These are phyloP conservation scores for Malus sylvestris DNA, from an alignment of 306 rosid species.

Conservation along the genomic window DNA sequence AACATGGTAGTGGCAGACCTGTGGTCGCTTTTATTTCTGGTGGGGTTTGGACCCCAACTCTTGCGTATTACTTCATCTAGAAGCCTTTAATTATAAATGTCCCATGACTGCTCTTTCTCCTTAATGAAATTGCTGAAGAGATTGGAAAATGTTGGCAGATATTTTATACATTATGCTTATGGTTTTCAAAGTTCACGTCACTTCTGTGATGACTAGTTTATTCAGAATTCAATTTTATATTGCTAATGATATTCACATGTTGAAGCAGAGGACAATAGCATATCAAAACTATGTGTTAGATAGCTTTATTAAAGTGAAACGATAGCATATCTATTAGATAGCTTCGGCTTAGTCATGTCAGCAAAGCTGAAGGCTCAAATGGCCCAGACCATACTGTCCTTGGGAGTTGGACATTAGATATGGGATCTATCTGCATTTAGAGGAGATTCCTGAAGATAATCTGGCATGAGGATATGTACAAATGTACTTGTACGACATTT, in stretches of 20 bases:
- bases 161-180: not conserved
- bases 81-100: not conserved
- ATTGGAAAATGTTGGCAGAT: not conserved
- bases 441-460: not conserved
- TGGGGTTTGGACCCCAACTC: not conserved
- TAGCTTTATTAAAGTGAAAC: not conserved
- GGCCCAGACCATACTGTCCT: not conserved
- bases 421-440: not conserved
- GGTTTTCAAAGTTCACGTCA: not conserved
- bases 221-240: not conserved
- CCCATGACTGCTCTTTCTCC: not conserved
- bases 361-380: not conserved
- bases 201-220: not conserved
- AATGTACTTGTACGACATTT: not conserved
- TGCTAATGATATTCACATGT: not conserved
- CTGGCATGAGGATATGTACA: not conserved
- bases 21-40: not conserved
- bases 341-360: not conserved
- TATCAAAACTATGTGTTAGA: not conserved
- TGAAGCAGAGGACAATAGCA: not conserved
- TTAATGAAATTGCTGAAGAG: not conserved
- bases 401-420: not conserved
- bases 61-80: not conserved
- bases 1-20: not conserved
- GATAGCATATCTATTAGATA: not conserved